phyloP scores from a whole-genome alignment of 1,284 basidiomycete genomes.

The Naganishia sp. region DNA sequence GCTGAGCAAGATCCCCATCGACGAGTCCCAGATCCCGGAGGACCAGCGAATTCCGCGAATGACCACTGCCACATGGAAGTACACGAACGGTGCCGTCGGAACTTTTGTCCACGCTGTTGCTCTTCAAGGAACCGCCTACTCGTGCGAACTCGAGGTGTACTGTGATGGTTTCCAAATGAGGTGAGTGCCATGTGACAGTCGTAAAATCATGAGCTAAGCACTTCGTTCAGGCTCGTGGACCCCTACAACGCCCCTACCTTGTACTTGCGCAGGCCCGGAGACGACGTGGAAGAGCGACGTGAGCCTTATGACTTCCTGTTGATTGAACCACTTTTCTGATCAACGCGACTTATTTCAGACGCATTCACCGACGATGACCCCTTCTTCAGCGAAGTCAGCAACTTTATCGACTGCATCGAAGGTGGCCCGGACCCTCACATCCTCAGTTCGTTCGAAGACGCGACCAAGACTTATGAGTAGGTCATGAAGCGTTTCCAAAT shows the following conservation, averaged over 20 bases:
- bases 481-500: slow-evolving; percentile 6
- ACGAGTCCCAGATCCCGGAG: slow-evolving; percentile 52
- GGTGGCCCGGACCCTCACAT: slow-evolving; percentile 50
- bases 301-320: slow-evolving; percentile 56
- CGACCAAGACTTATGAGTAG: slow-evolving; percentile 75
- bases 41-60: slow-evolving; percentile 53
- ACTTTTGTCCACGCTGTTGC: slow-evolving; percentile 83
- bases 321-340: slow-evolving; percentile 11
- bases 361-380: slow-evolving; percentile 73
- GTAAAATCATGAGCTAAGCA: background rate
- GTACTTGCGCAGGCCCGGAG: slow-evolving; percentile 78
- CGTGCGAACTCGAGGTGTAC: slow-evolving; percentile 87
- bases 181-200: slow-evolving; percentile 26
- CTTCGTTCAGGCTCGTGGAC: slow-evolving; percentile 71
- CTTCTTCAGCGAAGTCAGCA: slow-evolving; percentile 86
- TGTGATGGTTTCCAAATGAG: slow-evolving; percentile 74
- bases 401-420: slow-evolving; percentile 78
- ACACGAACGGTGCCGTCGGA: slow-evolving; percentile 86
- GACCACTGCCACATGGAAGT: slow-evolving; percentile 64
- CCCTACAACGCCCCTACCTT: slow-evolving; percentile 73
- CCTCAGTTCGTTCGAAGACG: slow-evolving; percentile 63
- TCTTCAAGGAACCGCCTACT: slow-evolving; percentile 86
- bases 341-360: background rate
- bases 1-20: slow-evolving; percentile 60
- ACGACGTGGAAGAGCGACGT: slow-evolving; percentile 76